These are phyloP conservation scores for Ogataea chonburiensis DNA, from an alignment of 805 yeast species.

Conservation along the genomic window DNA sequence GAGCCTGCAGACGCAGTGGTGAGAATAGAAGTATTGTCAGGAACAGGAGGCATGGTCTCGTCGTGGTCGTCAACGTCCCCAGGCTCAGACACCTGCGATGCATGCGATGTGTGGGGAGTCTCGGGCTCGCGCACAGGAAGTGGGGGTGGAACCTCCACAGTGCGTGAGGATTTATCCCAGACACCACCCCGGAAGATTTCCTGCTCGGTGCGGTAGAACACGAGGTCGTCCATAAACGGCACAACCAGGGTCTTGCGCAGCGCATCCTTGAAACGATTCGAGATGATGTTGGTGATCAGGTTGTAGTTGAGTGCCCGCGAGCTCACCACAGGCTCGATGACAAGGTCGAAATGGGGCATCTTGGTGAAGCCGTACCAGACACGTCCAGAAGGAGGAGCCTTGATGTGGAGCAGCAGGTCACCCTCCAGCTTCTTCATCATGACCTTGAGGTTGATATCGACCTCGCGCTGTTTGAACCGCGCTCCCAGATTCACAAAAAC, in stretches of 20 bases:
- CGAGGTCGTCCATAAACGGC: constrained; percentile 88
- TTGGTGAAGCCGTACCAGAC: constrained; percentile 86
- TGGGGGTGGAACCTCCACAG: constrained; percentile 1
- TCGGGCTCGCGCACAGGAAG: constrained; percentile 1
- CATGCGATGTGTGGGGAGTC: no score
- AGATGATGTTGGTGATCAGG: constrained; percentile 77
- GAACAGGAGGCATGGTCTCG: background rate
- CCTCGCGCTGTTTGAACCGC: constrained; percentile 68
- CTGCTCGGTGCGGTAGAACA: constrained; percentile 59
- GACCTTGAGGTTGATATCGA: constrained; percentile 69
- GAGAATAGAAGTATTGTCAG: constrained; percentile 3
- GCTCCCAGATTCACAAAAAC: constrained; percentile 73
- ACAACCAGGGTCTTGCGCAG: constrained; percentile 74
- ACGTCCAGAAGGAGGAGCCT: constrained; percentile 89
- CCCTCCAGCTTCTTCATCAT: constrained; percentile 72
- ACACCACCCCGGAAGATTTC: constrained; percentile 91
- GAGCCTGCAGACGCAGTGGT: constrained; percentile 9
- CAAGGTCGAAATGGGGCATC: constrained; percentile 73
- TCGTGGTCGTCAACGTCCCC: background rate
- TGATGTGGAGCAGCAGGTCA: constrained; percentile 62
- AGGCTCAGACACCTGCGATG: no score
- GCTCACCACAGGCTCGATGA: constrained; percentile 88
- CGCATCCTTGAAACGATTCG: constrained; percentile 74
- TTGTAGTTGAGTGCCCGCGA: constrained; percentile 76
- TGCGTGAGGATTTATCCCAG: constrained; percentile 59